Conservation (phyloP, 805 yeast species). For the Monosporozyma servazzii region DNA sequence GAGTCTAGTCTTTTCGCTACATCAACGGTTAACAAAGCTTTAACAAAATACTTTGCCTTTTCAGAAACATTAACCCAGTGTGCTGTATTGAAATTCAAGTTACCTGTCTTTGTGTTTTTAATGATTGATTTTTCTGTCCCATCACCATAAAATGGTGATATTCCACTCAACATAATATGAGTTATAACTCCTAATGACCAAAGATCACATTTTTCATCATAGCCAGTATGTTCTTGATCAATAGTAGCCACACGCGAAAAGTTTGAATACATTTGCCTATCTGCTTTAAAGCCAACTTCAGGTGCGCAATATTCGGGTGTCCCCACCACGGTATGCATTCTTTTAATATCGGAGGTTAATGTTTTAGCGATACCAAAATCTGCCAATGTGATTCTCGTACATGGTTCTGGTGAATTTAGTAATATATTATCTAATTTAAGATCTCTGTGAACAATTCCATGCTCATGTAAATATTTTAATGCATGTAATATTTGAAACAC, state of each 20-base stretch:
- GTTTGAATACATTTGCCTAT: slow-evolving; percentile 21
- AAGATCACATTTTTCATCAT: slow-evolving; percentile 50
- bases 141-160: slow-evolving; percentile 52
- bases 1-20: slow-evolving; percentile 32
- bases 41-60: slow-evolving; percentile 40
- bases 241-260: slow-evolving; percentile 22
- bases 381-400: slow-evolving; percentile 47
- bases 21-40: slow-evolving; percentile 33
- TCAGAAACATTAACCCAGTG: slow-evolving; percentile 38
- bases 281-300: slow-evolving; percentile 44
- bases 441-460: slow-evolving; percentile 56
- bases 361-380: slow-evolving; percentile 57
- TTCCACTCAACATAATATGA: slow-evolving; percentile 52
- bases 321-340: slow-evolving; percentile 47
- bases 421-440: slow-evolving; percentile 58
- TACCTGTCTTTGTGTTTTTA: slow-evolving; percentile 35
- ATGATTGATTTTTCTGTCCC: slow-evolving; percentile 36
- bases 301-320: slow-evolving; percentile 71
- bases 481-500: slow-evolving; percentile 51
- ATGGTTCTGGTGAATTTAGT: slow-evolving; percentile 43
- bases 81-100: slow-evolving; percentile 29
- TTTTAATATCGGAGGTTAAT: slow-evolving; percentile 16
- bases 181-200: slow-evolving; percentile 62
- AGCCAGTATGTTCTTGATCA: slow-evolving; percentile 31
- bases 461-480: slow-evolving; percentile 42